Evolutionary conservation across 2,329 filamentous ascomycete genomes (phyloP).

Genomic region (Colletotrichum destructivum): DNA sequence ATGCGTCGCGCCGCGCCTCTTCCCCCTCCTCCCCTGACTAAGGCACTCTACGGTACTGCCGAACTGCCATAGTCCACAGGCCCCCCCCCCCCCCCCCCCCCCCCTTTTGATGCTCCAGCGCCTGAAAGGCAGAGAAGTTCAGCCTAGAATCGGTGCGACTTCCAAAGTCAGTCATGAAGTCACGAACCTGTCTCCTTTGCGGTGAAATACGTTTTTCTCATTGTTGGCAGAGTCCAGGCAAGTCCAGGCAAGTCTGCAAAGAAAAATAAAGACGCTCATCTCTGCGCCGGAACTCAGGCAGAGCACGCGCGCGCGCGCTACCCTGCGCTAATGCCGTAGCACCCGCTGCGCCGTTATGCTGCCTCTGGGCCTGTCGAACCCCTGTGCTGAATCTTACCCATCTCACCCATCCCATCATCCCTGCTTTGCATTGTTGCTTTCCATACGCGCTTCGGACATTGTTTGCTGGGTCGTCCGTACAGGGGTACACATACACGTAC

Average conservation of each 20-base stretch:
- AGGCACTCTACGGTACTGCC: not conserved
- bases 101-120: not conserved
- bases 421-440: not conserved
- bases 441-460: not conserved
- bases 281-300: not conserved
- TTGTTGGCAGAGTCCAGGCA: not conserved
- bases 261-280: not conserved
- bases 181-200: too few relatives aligned
- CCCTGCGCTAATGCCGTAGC: constrained; percentile 28
- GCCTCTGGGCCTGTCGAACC: constrained; percentile 27
- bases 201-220: too few relatives aligned
- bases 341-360: constrained; percentile 33
- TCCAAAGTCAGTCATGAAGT: not conserved
- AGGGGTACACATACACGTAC: too few relatives aligned
- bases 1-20: constrained; percentile 13
- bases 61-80: not conserved
- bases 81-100: constrained; percentile 3
- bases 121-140: not conserved
- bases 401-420: too few relatives aligned
- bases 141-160: constrained; percentile 6
- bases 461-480: not conserved
- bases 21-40: constrained; percentile 21
- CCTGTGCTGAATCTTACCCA: constrained; percentile 25
- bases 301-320: constrained; percentile 16
- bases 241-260: not conserved